Base-by-base conservation (phyloP, 345 rosid genomes). In the Heritiera littoralis region DNA sequence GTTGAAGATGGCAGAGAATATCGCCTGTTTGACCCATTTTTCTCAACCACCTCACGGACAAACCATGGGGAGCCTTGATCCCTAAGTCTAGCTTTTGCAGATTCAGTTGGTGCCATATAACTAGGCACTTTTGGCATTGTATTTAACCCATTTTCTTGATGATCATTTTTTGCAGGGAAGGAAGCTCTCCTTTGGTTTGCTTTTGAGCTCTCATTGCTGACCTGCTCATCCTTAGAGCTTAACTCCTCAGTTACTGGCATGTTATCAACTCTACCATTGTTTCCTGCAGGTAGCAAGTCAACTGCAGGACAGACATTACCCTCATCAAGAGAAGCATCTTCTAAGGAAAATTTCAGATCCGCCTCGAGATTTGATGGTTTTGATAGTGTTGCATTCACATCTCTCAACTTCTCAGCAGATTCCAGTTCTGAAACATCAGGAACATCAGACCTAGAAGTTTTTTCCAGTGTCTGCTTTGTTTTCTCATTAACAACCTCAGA, bases 21-120 rank as follows among this genome's bases (percentile, higher is more conserved):
- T 77, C 97, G 88, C 77, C 98, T 80, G 54, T 85, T 84, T 72
- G 79, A 63, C 71, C 87, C 89, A 72, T 84, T 85, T 69, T 83
- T 90, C 82, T 86, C 94, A 60, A 78, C 79, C 77, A 76, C 87
- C 79, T 89, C 93, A 79, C 74, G 83, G 46, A 86, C 41, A 75
- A 89, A 40, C 64, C 88, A 63, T 0, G 96, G 89, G 59, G 97
- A 89, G 60, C 90, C 94, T 84, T 92, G 94, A 81, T 84, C 93
- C 82, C 87, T 89, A 52, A 90, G 83, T 85, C 87, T 92, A 77
- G 97, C 97, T 87, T 88, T 94, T 46, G 91, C 92, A 81, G 97
- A 92, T 85, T 87, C 89, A 79, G 97, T 94, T 64, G 96, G 92
- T 61, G 93, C 93, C 98, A 91, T 94, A 76, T 92, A 94, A 85